These are phyloP conservation scores for Microcyclospora tardicrescens DNA, from an alignment of 2,329 filamentous ascomycete genomes.

Conservation along the genomic window DNA sequence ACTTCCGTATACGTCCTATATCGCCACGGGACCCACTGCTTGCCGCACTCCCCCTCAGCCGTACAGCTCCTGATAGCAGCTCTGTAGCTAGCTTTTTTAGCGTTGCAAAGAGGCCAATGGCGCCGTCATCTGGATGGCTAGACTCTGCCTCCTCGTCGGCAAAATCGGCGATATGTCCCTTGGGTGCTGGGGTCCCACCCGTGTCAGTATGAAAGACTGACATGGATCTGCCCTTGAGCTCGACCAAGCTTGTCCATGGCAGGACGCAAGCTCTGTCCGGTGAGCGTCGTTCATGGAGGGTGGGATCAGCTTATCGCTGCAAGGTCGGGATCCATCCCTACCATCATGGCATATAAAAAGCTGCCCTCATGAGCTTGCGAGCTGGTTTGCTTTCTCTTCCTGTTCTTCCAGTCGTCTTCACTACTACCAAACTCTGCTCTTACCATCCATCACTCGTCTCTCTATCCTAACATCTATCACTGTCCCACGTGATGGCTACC, in stretches of 20 bases:
- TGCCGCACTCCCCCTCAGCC: too few relatives aligned
- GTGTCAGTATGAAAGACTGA: background rate
- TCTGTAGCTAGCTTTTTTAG: too few relatives aligned
- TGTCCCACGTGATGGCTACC: conserved; percentile 14
- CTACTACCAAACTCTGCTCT: background rate
- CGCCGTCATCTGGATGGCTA: conserved; percentile 6
- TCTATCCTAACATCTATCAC: conserved; percentile 2
- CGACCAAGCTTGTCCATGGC: conserved; percentile 1
- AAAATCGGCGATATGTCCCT: conserved; percentile 15
- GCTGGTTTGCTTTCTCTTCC: conserved; percentile 13
- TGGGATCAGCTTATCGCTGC: conserved; percentile 13
- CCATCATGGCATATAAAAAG: conserved; percentile 10
- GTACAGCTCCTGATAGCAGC: too few relatives aligned
- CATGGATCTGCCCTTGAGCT: conserved; percentile 4
- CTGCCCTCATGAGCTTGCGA: conserved; percentile 7
- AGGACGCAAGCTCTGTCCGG: conserved; percentile 1
- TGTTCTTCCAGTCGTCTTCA: conserved; percentile 7
- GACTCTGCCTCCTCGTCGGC: conserved; percentile 11
- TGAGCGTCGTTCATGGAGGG: conserved; percentile 9
- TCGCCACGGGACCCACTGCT: too few relatives aligned
- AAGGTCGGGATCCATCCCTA: conserved; percentile 11
- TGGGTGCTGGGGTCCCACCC: background rate
- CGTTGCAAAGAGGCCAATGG: conserved; percentile 1
- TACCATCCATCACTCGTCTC: conserved; percentile 2
- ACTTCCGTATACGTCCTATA: too few relatives aligned